Base-by-base conservation (phyloP, 495 filamentous ascomycete species). In the Tricharina praecox region DNA sequence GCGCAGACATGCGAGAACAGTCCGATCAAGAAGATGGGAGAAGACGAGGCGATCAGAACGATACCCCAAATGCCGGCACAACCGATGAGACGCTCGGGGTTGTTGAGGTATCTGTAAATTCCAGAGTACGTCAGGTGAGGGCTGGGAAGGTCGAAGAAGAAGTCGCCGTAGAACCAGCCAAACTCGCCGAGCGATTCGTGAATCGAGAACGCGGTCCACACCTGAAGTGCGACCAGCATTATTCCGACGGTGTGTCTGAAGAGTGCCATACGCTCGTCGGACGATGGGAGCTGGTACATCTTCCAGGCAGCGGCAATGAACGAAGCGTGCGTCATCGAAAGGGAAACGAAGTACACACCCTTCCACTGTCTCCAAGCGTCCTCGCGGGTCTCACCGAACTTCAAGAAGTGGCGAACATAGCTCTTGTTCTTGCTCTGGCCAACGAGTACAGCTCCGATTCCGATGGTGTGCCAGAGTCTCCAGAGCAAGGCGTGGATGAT, bases 281-380 rank as follows among this genome's bases (percentile, higher is more conserved):
- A 88, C 92, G 62, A 68, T 3, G 90, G 90, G 30, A 85, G 66
- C 25, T 73, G 73, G 59, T 97, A 96, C 82, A 93, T 82, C 68
- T 97, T 97, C 82, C 82, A 96, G 40, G 81, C 79, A 16, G 92
- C 90, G 20, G 82, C 82, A 48, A 92, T 71, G 65, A 96, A 95
- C 50, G 79, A 85, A 30, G 76, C 74, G 50, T 93, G 84, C 62
- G 83, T 90, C 72, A 95, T 75, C 23, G 74, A 74, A 72, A 87
- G 83, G 62, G 85, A 88, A 26, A 95, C 66, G 58, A 96, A 86
- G 53, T 96, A 95, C 48, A 88, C 77, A 35, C 85, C 82, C 65
- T 95, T 96, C 90, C 90, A 97, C 62, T 97, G 86, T 45, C 79
- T 78, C 92, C 92, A 97, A 2, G 88, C 88, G 65, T 95, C 90